Evolutionary conservation across 768 basidiomycete genomes (phyloP).

Genomic region (Serendipita vermifera): DNA sequence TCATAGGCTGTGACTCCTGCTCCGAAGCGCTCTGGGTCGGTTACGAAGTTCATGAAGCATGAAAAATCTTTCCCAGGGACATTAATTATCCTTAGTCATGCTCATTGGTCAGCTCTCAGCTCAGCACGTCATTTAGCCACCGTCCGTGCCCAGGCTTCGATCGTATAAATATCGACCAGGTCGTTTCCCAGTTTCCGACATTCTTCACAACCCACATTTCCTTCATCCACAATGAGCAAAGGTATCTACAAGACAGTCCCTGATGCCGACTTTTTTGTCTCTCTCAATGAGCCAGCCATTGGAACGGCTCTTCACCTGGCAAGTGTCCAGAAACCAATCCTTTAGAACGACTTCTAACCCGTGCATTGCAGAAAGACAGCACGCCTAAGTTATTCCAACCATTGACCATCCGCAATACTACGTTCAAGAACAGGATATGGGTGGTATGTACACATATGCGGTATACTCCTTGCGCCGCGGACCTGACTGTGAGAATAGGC

Average conservation of each 20-base stretch:
- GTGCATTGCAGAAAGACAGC: constrained; percentile 30
- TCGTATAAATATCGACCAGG: no score
- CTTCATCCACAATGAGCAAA: background rate
- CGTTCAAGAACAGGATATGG: constrained; percentile 66
- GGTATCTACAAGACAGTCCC: constrained; percentile 37
- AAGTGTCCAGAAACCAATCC: constrained; percentile 9
- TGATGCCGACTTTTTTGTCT: constrained; percentile 41
- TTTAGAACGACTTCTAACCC: constrained; percentile 22
- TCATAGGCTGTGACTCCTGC: constrained; percentile 59
- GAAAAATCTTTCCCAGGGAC: no score
- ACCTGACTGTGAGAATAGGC: constrained; percentile 31
- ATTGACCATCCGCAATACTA: constrained; percentile 42
- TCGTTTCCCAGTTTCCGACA: no score
- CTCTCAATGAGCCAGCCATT: constrained; percentile 45
- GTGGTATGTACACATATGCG: constrained; percentile 31
- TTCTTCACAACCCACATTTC: no score
- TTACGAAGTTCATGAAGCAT: constrained; percentile 43
- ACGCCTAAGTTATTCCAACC: constrained; percentile 53
- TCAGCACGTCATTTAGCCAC: no score
- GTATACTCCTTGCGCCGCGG: background rate
- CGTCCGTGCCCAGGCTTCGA: no score
- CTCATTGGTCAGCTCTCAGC: no score
- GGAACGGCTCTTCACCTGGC: constrained; percentile 32
- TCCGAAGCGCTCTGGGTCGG: constrained; percentile 82
- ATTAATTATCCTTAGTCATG: no score